A percentile compares a stretch with the other conserved stretches of the same genome.
Conservation (phyloP, 2,329 filamentous ascomycete genomes). For the Pezizomycotina sp. region DNA sequence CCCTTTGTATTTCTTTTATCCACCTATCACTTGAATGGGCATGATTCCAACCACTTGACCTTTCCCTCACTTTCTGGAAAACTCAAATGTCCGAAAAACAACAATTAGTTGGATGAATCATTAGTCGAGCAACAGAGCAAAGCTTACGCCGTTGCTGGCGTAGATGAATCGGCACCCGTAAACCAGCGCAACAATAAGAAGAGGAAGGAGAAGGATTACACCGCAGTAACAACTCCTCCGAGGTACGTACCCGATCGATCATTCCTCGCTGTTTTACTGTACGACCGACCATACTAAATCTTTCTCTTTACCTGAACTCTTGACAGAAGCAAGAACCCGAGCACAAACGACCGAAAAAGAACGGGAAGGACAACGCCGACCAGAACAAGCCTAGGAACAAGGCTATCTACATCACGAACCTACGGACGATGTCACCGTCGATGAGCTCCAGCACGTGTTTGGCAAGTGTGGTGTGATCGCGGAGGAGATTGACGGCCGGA, state of each 20-base stretch:
- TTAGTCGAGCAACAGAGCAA: conserved; percentile 44
- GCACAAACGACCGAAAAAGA: conserved; percentile 30
- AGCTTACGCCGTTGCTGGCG: conserved; percentile 43
- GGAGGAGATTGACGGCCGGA: conserved; percentile 78
- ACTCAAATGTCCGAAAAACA: too few species aligned
- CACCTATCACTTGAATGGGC: conserved; percentile 4
- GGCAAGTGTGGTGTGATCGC: conserved; percentile 82
- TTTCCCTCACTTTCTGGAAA: too few species aligned
- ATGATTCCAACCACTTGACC: too few species aligned
- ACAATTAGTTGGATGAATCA: conserved; percentile 42
- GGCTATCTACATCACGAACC: conserved; percentile 77
- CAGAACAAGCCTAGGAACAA: conserved; percentile 47
- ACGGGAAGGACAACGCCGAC: conserved; percentile 21
- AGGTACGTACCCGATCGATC: conserved; percentile 31
- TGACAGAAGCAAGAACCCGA: conserved; percentile 29
- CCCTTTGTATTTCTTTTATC: conserved; percentile 1
- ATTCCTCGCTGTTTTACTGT: conserved; percentile 26
- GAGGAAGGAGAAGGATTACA: conserved; percentile 30
- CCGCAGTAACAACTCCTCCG: conserved; percentile 30
- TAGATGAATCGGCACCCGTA: conserved; percentile 37
- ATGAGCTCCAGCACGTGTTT: conserved; percentile 72
- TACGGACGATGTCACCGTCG: conserved; percentile 64
- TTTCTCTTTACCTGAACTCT: conserved; percentile 1
- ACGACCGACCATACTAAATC: conserved; percentile 32
- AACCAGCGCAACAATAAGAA: conserved; percentile 39